Percentiles rank a stretch among this genome's conserved stretches.
phyloP scores from a whole-genome alignment of 2,329 filamentous ascomycete genomes.

The Aureobasidium sp. region DNA sequence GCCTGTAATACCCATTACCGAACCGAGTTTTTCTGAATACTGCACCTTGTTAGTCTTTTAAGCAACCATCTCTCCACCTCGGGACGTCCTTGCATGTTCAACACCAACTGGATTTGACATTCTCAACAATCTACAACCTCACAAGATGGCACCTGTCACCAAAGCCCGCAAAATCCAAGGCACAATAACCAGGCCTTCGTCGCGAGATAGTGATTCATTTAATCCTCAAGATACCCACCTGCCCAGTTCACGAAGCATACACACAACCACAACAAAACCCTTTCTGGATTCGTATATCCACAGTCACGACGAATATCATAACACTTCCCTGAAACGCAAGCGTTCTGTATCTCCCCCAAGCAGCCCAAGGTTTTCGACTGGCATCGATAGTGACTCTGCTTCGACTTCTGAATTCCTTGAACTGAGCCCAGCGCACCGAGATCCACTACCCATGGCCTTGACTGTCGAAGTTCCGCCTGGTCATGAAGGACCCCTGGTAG shows the following conservation, averaged over 20 bases:
- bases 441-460: conserved; percentile 30
- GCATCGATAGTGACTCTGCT: conserved; percentile 28
- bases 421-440: conserved; percentile 18
- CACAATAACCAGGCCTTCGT: background rate
- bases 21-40: background rate
- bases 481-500: conserved; percentile 39
- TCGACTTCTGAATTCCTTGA: conserved; percentile 19
- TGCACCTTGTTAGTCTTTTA: background rate
- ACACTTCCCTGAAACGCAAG: conserved; percentile 26
- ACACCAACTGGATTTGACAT: background rate
- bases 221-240: too few relatives aligned
- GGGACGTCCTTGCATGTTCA: background rate
- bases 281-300: conserved; percentile 28
- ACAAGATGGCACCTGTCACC: background rate
- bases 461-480: conserved; percentile 42
- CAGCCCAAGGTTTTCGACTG: conserved; percentile 25
- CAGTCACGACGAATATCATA: conserved; percentile 26
- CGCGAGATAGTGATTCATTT: background rate
- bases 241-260: conserved; percentile 23
- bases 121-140: background rate
- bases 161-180: background rate
- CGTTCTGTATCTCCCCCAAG: conserved; percentile 23
- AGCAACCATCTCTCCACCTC: background rate
- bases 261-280: conserved; percentile 30
- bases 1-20: background rate